A percentile compares a stretch with the other conserved stretches of the same genome.
Evolutionary conservation across 1,284 basidiomycete species (phyloP).

Genomic region (Fomitopsis schrenkii): DNA sequence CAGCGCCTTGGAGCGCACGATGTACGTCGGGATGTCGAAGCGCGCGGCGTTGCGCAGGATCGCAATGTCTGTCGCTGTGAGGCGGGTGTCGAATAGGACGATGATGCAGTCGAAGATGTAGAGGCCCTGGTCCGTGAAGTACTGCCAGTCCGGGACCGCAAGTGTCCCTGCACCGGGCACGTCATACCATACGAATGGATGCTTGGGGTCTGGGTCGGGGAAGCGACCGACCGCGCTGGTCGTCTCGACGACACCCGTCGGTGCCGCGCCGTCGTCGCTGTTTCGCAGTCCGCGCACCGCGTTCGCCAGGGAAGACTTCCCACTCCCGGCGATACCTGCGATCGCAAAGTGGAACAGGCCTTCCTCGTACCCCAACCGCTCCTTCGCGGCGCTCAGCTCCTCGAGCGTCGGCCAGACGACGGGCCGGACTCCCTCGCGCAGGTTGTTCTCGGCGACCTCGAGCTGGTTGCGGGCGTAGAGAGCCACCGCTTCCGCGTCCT

Average conservation of each 20-base stretch:
- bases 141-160: conserved; percentile 1
- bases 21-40: conserved; percentile 4
- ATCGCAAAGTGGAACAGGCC: conserved; percentile 1
- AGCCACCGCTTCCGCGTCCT: not conserved
- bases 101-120: conserved; percentile 6
- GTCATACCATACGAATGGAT: conserved; percentile 3
- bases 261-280: not conserved
- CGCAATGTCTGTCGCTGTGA: conserved; percentile 4
- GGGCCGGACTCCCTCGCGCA: not conserved
- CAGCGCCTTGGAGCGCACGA: conserved; percentile 5
- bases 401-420: not conserved
- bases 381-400: not conserved
- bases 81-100: conserved; percentile 3
- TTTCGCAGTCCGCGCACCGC: not conserved
- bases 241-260: not conserved
- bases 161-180: conserved; percentile 2
- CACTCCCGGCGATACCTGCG: not conserved
- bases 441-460: not conserved
- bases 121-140: conserved; percentile 5
- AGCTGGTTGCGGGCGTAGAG: not conserved
- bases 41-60: conserved; percentile 4
- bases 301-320: not conserved
- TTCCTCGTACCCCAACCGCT: not conserved
- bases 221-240: not conserved
- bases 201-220: not conserved